Evolutionary conservation across 169 alveolate genomes (phyloP).

Genomic region (Cryptosporidium felis): DNA sequence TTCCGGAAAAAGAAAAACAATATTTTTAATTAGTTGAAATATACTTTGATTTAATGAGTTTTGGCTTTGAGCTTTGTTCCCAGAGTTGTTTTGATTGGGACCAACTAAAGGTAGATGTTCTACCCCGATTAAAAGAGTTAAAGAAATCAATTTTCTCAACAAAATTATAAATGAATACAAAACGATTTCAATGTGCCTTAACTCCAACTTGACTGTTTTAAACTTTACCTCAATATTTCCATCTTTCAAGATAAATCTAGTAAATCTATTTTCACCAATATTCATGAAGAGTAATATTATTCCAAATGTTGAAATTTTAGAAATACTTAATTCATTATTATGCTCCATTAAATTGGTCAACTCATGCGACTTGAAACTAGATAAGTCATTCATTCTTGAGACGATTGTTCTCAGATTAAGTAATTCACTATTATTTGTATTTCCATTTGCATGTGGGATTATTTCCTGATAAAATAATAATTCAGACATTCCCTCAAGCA

Average conservation of each 20-base stretch:
- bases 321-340: conserved; percentile 2
- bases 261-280: conserved; percentile 42
- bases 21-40: conserved; percentile 11
- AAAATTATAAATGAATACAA: conserved; percentile 21
- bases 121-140: not conserved
- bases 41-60: not conserved
- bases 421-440: not conserved
- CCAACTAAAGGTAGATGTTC: not conserved
- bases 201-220: conserved; percentile 8
- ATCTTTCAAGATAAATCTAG: not conserved
- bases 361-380: not conserved
- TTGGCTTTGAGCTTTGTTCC: conserved; percentile 2
- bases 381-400: conserved; percentile 24
- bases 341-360: not conserved
- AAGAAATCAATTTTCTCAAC: conserved; percentile 4
- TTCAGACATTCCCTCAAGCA: conserved; percentile 38
- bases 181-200: conserved; percentile 20
- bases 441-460: not conserved
- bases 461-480: not conserved
- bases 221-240: not conserved
- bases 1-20: conserved; percentile 18
- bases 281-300: conserved; percentile 12
- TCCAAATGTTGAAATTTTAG: conserved; percentile 1
- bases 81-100: not conserved
- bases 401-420: not conserved